These are phyloP conservation scores for Thalassiosira hispida DNA, from an alignment of 352 stramenopile genomes.

Conservation along the genomic window DNA sequence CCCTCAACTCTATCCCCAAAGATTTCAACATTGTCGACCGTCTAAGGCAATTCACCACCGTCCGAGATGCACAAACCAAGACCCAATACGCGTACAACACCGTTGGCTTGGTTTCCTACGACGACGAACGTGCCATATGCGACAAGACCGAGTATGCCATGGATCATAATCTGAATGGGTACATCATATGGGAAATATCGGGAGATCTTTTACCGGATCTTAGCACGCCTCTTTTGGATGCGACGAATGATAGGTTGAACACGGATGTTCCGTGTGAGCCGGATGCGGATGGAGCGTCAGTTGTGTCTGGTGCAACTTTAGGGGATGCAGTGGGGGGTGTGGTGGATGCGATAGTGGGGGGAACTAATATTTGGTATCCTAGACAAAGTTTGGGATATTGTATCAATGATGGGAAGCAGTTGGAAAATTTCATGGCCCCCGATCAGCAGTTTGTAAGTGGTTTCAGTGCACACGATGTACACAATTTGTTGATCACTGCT, in stretches of 20 bases:
- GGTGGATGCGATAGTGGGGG: no score
- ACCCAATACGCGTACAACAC: constrained; percentile 28
- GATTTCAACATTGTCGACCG: constrained; percentile 39
- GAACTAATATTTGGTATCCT: not conserved
- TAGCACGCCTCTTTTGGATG: constrained; percentile 26
- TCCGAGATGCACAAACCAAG: constrained; percentile 37
- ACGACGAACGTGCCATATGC: constrained; percentile 52
- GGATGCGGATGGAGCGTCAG: no score
- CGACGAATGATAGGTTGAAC: constrained; percentile 28
- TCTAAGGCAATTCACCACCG: constrained; percentile 20
- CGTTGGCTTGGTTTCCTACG: constrained; percentile 24
- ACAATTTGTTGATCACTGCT: no score
- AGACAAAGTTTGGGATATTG: no score
- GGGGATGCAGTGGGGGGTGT: no score
- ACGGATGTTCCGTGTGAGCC: not conserved
- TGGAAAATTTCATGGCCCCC: not conserved
- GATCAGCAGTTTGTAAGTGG: no score
- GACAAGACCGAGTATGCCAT: constrained; percentile 49
- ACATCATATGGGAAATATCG: constrained; percentile 49
- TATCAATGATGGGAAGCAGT: not conserved
- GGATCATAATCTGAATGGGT: constrained; percentile 43
- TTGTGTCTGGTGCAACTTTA: no score
- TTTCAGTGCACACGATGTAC: no score
- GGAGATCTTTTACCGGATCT: constrained; percentile 30
- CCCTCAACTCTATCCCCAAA: not conserved